Conservation (phyloP, 2,329 filamentous ascomycete species). For the Dothideomycetidae sp. region DNA sequence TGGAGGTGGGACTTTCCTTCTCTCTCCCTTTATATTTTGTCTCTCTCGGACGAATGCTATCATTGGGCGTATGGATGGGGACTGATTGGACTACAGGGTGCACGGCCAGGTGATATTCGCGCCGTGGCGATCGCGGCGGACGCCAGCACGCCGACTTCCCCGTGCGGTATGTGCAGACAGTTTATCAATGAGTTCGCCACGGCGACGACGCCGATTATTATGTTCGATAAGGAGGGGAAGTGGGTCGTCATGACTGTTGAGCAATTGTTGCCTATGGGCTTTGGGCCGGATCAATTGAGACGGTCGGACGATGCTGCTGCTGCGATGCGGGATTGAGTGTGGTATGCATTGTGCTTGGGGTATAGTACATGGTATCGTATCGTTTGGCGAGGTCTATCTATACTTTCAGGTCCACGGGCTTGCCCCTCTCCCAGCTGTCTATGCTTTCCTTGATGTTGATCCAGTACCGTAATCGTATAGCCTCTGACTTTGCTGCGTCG, state of each 20-base stretch:
- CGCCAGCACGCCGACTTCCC: conserved; percentile 35
- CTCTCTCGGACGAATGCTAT: not conserved
- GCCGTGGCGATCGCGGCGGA: conserved; percentile 80
- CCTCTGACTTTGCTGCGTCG: conserved; percentile 53
- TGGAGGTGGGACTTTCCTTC: too few species aligned
- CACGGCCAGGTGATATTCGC: conserved; percentile 43
- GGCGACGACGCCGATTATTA: conserved; percentile 61
- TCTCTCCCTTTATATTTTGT: not conserved
- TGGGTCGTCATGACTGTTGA: conserved; percentile 57
- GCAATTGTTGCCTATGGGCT: conserved; percentile 41
- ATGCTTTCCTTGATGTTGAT: conserved; percentile 70
- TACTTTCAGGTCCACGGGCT: conserved; percentile 41
- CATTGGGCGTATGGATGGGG: not conserved
- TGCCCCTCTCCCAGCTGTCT: conserved; percentile 71
- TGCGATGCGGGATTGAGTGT: not conserved
- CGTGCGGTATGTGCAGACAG: conserved; percentile 93
- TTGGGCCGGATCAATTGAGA: conserved; percentile 36
- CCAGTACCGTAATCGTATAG: conserved; percentile 76
- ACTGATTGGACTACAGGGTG: conserved; percentile 17
- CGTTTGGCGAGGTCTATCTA: too few species aligned
- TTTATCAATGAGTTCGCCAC: conserved; percentile 43
- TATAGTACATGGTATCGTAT: not conserved
- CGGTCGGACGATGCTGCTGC: conserved; percentile 3
- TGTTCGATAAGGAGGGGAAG: conserved; percentile 75
- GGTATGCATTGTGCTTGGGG: too few species aligned